Conservation (phyloP, 2,329 filamentous ascomycete genomes). For the Cercospora sesami region DNA sequence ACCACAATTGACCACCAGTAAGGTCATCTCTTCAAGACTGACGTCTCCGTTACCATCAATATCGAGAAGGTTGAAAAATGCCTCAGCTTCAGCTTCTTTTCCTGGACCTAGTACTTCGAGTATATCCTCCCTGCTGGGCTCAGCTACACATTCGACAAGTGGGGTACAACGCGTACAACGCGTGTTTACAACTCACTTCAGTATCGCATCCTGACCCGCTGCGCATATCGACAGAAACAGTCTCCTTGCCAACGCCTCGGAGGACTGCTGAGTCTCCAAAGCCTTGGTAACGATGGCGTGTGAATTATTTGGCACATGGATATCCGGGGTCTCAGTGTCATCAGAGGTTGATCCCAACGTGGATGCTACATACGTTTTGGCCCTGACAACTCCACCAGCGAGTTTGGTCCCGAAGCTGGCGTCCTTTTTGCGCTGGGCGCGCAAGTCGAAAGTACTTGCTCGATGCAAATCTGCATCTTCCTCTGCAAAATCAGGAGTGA, state of each 20-base stretch:
- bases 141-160: not conserved
- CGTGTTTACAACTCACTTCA: constrained; percentile 13
- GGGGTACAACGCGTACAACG: not conserved
- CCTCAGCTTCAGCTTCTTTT: constrained; percentile 30
- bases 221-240: constrained; percentile 37
- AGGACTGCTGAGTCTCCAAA: constrained; percentile 32
- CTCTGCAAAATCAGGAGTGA: constrained; percentile 73
- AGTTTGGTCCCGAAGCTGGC: constrained; percentile 54
- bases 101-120: constrained; percentile 32
- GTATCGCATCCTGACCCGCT: constrained; percentile 30
- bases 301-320: constrained; percentile 54
- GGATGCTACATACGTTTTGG: constrained; percentile 80
- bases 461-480: constrained; percentile 81
- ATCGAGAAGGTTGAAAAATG: constrained; percentile 37
- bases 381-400: constrained; percentile 46
- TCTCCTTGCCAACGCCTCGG: constrained; percentile 36
- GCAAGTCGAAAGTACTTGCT: constrained; percentile 58
- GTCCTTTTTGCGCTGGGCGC: constrained; percentile 45
- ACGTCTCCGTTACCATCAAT: constrained; percentile 39
- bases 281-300: constrained; percentile 34
- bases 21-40: constrained; percentile 38
- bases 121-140: constrained; percentile 25
- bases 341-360: constrained; percentile 80
- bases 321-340: constrained; percentile 81
- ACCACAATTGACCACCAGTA: constrained; percentile 31